Evolutionary conservation across 139 green algal species (phyloP).

Genomic region (Auxenochlorella protothecoides): DNA sequence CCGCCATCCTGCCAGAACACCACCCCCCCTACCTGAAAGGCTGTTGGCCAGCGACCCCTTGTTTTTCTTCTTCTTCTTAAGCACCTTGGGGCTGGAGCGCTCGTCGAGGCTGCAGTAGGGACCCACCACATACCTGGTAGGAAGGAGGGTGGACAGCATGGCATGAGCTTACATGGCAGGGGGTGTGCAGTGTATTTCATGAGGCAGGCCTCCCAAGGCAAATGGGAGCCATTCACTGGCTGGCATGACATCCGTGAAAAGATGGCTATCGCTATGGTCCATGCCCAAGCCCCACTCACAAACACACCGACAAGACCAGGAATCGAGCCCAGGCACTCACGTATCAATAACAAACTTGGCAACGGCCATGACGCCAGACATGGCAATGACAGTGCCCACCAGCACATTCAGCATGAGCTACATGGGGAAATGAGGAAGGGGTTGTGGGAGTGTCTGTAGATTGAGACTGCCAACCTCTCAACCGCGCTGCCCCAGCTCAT

Average conservation of each 20-base stretch:
- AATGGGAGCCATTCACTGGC: no score
- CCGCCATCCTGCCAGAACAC: no score
- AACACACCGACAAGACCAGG: background rate
- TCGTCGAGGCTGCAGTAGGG: conserved; percentile 15
- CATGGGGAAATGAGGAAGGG: background rate
- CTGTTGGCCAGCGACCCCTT: conserved; percentile 46
- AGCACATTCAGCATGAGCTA: conserved; percentile 34
- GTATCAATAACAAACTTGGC: conserved; percentile 43
- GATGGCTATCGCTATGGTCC: no score
- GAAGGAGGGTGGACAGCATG: background rate
- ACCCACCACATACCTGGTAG: conserved; percentile 16
- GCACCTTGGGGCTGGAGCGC: conserved; percentile 1
- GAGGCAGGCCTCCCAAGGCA: no score
- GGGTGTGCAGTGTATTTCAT: no score
- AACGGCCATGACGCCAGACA: conserved; percentile 47
- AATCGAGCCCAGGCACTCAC: background rate
- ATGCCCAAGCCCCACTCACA: background rate
- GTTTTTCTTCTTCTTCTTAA: conserved; percentile 48
- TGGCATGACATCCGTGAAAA: no score
- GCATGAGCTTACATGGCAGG: no score
- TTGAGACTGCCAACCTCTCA: no score
- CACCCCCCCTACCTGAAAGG: conserved; percentile 14
- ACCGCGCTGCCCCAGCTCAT: no score
- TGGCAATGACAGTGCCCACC: conserved; percentile 41
- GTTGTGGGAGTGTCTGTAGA: background rate